Base-by-base conservation (phyloP, 768 basidiomycete species). In the Macrocybe gigantea region DNA sequence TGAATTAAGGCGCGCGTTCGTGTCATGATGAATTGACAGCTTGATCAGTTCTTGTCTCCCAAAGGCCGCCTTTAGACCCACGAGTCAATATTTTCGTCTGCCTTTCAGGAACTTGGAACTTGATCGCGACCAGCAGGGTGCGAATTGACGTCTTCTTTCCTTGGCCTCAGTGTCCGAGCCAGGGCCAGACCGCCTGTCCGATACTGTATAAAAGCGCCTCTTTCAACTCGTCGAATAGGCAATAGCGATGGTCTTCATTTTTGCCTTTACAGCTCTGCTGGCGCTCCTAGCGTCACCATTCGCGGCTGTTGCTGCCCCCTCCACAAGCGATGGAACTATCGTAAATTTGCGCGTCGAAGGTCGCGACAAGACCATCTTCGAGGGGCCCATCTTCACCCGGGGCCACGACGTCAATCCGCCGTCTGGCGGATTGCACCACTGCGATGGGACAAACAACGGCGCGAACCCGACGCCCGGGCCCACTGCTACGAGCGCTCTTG, bases 401-500 rank as follows among this genome's bases (percentile, higher is more conserved):
- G 73, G 72, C n/a, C 72, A 71, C 49, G 55, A 67, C 38, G 62
- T 75, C 9, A 67, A 68, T 6, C 69, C 70, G 0, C 39, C 53
- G 7, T 64, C 63, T 2, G 71, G 70, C 4, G 71, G 66, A 3
- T 68, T 57, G 7, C 68, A 68, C 45, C 69, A 64, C 38, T 75
- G 74, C 56, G 69, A 75, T 55, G 74, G 74, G 7, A 72, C 70
- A 10, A 75, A 75, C 49, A 53, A 64, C 41, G 40, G 57, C 9
- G 54, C 49, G 0, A 66, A 73, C 41, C 57, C 56, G 5, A 43
- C 45, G 14, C 68, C 72, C 3, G 72, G 70, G 3, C 65, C 73
- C 7, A 74, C 73, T 0, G 65, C 64, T 41, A 74, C 68, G 6
- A 68, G 65, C 37, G 75, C 74, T 9, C 61, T 77, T 12, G 73